Percentiles rank a stretch among this genome's conserved stretches.
These are phyloP conservation scores for Ceratocystis harringtonii DNA, from an alignment of 2,329 filamentous ascomycete species.

Conservation along the genomic window DNA sequence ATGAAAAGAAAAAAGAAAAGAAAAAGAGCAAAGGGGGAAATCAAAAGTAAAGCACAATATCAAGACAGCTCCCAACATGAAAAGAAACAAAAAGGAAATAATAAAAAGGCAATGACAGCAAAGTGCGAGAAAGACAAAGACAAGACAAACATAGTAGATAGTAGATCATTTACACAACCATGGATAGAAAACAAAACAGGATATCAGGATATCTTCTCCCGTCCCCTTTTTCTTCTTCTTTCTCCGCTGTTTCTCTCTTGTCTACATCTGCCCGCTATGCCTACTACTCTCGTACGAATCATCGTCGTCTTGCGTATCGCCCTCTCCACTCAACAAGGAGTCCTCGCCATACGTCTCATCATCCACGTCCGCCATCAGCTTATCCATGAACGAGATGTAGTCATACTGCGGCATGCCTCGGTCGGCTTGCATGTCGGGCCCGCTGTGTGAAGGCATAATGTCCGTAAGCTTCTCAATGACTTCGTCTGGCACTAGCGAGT, in stretches of 20 bases:
- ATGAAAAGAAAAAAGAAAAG: neutral
- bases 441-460: constrained; percentile 71
- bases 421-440: constrained; percentile 75
- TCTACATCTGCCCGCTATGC: neutral
- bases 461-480: constrained; percentile 84
- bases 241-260: neutral
- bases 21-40: neutral
- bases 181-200: neutral
- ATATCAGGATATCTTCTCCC: neutral
- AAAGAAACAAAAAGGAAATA: no score
- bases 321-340: constrained; percentile 16
- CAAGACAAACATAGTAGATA: neutral
- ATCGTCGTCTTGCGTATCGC: constrained; percentile 14
- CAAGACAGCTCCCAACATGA: neutral
- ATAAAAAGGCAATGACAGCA: no score
- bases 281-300: constrained; percentile 12
- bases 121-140: no score
- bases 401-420: constrained; percentile 78
- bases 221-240: neutral
- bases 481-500: constrained; percentile 90
- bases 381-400: constrained; percentile 95
- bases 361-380: constrained; percentile 42
- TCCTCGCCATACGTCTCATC: constrained; percentile 16
- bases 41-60: neutral
- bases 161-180: neutral